Base-by-base conservation (phyloP, 2,329 filamentous ascomycete species). In the Microascus cirrosus region DNA sequence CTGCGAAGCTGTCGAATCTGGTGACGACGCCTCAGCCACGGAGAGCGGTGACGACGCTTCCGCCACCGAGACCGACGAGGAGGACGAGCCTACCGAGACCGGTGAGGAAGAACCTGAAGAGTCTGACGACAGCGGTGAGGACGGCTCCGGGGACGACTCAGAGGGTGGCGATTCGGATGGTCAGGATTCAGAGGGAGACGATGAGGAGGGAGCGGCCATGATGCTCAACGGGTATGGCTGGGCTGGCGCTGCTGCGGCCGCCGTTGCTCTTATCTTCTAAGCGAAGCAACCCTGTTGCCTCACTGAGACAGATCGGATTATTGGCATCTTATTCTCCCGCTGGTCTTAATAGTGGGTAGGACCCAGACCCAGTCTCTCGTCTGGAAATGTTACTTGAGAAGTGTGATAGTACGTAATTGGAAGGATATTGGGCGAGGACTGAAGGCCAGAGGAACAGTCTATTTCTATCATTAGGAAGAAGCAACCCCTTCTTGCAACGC, bases 211-310 rank as follows among this genome's bases (percentile, higher is more conserved):
- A 12, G 67, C 66, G 25, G 67, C 63, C 36, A 59, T 57, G 54
- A 67, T 64, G 24, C 60, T 65, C 51, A 62, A 59, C 13, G 63
- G 63, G 15, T 65, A 66, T 36, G 61, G 66, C 48, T 68, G 66
- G n/a, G 61, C 70, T 32, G 65, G 66, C n/a, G 66, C 64, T 32
- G 63, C 66, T 22, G 68, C 65, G 36, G 66, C 65, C 24, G 60
- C 67, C 20, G 65, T 65, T 58, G 69, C 65, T 24, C 42, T 69
- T 4, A 70, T 65, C 50, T 61, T 73, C 50, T 72, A 66, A 65
- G 58, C 50, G 2, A 18, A 18, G 22, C 22, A 48, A 18, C 11
- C 13, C 25, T 24, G 53, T 25, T 56, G 22, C n/a, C 35, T 24
- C 20, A 22, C 28, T 8, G n/a, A 32, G n/a, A 32, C 36, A 32